phyloP scores from a whole-genome alignment of 1,139 yeast genomes.

The Yamadazyma diospyri region DNA sequence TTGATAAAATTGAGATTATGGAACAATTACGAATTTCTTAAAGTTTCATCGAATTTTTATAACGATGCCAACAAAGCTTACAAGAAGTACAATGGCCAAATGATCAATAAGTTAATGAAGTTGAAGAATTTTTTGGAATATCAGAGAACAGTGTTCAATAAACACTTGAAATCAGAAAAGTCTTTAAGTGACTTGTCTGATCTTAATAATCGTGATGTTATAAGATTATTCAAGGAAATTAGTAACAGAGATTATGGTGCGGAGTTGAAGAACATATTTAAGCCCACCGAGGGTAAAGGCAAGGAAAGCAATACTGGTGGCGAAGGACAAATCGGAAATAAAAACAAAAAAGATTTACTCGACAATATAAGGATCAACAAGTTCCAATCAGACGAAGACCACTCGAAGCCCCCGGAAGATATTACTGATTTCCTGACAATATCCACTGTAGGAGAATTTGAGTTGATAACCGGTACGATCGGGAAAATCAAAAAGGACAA shows the following conservation, averaged over 20 bases:
- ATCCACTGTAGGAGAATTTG: conserved; percentile 35
- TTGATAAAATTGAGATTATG: conserved; percentile 32
- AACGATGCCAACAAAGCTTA: conserved; percentile 38
- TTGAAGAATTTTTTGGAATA: conserved; percentile 39
- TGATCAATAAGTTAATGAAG: conserved; percentile 37
- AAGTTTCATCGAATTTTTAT: conserved; percentile 32
- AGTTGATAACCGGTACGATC: conserved; percentile 38
- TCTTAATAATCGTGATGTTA: conserved; percentile 33
- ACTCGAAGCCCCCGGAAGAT: conserved; percentile 7
- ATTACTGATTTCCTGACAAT: conserved; percentile 43
- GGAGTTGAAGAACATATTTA: conserved; percentile 22
- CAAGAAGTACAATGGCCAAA: conserved; percentile 26
- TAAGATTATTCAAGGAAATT: conserved; percentile 31
- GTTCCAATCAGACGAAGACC: conserved; percentile 2
- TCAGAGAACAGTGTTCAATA: conserved; percentile 29
- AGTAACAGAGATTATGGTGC: conserved; percentile 26
- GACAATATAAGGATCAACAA: conserved; percentile 8
- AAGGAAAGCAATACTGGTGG: background rate
- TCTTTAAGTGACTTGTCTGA: conserved; percentile 27
- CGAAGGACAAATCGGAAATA: background rate
- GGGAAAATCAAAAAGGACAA: conserved; percentile 24
- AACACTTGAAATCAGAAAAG: conserved; percentile 18
- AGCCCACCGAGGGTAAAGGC: background rate
- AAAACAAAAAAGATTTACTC: background rate
- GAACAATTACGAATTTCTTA: conserved; percentile 33